Evolutionary conservation across 192 early-diverging fungal species (phyloP), one percentile per base, ranked within the genome.

Genomic region (Backusella parvicylindrica): DNA sequence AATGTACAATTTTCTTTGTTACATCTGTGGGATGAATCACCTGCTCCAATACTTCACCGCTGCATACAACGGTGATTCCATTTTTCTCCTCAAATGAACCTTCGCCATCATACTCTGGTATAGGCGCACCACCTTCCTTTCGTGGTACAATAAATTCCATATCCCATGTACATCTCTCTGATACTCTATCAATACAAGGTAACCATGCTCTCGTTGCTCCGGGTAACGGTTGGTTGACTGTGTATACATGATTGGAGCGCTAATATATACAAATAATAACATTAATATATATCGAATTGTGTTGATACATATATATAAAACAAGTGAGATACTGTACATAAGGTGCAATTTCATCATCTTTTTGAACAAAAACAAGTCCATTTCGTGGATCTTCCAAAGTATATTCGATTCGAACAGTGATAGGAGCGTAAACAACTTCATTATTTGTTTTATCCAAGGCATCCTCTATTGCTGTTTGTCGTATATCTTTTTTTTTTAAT

Each of bases 111-210:
- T 75, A 78, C 26, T 79, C 80, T 47, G 68, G 28, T 28, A 79
- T 30, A 12, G 66, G 77, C 18, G 16, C 65, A 68, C 43, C 79
- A 40, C 70, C 75, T 75, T 84, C 79, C 70, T 70, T 68, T 30
- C 87, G 81, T 16, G 92, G 89, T 16, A 94, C 89, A 6, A 89
- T 88, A 65, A 90, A 91, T 36, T 90, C 86, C 75, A 96, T 82
- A 71, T 95, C 93, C 95, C 95, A 96, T 11, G 93, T 94, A 28
- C 86, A 89, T 68, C 90, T 74, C 32, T 90, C 90, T 32, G 86
- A 80, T 28, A 91, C 65, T 21, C 79, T 75, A 75, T 96, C 94
- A 41, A 94, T 72, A 67, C 94, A 96, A 15, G 95, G 95, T 40
- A 96, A 78, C 94, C 94, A 95, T 37, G 84, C 67, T 6, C 95